Evolutionary conservation across 1,139 yeast genomes (phyloP), one percentile per base, ranked within the genome.

Genomic region (Scheffersomyces parashehatae): DNA sequence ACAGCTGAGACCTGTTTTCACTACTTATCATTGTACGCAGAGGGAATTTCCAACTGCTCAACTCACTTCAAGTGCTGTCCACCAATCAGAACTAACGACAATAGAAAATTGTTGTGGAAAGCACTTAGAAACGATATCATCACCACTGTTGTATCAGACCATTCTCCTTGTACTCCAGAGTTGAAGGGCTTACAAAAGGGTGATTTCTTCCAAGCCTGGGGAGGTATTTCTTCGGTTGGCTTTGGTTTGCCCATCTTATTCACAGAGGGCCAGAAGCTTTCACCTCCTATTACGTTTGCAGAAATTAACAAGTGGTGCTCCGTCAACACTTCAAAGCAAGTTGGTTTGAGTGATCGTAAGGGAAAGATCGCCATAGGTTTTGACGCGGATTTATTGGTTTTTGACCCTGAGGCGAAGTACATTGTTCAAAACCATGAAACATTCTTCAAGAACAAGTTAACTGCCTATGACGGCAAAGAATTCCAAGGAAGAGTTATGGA

Each of bases 1-100:
- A 73, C 95, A 0, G 96, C 91, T 2, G 98, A 91, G 64, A 90
- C 98, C 0, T 90, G 97, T 63, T 91, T 88, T 79, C 98, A 91
- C 62, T 91, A 91, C 62, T 73, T 91, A 41, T 75, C 93, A 1
- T 73, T 91, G 34, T 73, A 77, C 15, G 87, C 97, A 4, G 97
- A 90, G 59, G 74, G 74, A 29, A 87, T 91, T 42, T 83, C 89
- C 24, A 77, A 81, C 56, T 79, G 87, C 48, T 81, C 85, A 15
- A 90, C 97, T 3, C 87, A 83, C 57, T 88, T 78, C 75, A 91
- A 91, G 66, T 91, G 97, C 64, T 90, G 97, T 64, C 98, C 98
- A 2, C 98, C 98, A 5, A 89, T 91, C 52, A 77, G 97, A 53
- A 73, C 86, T 1, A 82, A 84, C 48, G 74, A 73, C 37, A 91